Evolutionary conservation across 208 protist species (phyloP).

Genomic region (Acanthamoeba pearcei): DNA sequence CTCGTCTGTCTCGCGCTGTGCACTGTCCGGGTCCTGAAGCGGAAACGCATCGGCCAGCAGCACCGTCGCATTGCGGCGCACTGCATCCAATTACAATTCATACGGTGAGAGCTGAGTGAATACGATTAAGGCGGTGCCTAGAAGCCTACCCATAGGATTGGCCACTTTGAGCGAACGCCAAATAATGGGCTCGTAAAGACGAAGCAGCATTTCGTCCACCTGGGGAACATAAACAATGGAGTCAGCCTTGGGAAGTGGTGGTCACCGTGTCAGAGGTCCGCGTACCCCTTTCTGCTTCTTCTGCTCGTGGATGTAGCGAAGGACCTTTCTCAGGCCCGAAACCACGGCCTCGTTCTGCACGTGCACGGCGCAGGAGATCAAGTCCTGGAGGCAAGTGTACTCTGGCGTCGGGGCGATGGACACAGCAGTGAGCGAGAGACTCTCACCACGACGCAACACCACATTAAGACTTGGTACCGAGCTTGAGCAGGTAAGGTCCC

Average conservation of each 20-base stretch:
- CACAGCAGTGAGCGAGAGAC: neutral
- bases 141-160: constrained; percentile 75
- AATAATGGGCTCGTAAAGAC: constrained; percentile 90
- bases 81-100: neutral
- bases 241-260: neutral
- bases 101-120: neutral
- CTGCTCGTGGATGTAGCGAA: constrained; percentile 83
- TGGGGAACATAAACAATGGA: neutral
- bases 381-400: constrained; percentile 83
- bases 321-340: constrained; percentile 62
- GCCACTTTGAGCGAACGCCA: constrained; percentile 87
- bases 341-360: neutral
- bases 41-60: constrained; percentile 90
- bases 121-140: neutral
- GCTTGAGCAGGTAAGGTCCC: constrained; percentile 17
- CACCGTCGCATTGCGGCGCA: constrained; percentile 82
- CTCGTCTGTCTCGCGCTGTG: constrained; percentile 75
- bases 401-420: constrained; percentile 51
- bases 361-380: constrained; percentile 85
- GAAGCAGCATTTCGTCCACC: constrained; percentile 88
- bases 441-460: neutral
- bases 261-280: neutral
- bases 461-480: neutral
- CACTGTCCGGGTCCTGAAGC: constrained; percentile 81
- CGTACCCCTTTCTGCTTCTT: constrained; percentile 82